Evolutionary conservation across 208 protist genomes (phyloP).

Genomic region (Leishmania major): DNA sequence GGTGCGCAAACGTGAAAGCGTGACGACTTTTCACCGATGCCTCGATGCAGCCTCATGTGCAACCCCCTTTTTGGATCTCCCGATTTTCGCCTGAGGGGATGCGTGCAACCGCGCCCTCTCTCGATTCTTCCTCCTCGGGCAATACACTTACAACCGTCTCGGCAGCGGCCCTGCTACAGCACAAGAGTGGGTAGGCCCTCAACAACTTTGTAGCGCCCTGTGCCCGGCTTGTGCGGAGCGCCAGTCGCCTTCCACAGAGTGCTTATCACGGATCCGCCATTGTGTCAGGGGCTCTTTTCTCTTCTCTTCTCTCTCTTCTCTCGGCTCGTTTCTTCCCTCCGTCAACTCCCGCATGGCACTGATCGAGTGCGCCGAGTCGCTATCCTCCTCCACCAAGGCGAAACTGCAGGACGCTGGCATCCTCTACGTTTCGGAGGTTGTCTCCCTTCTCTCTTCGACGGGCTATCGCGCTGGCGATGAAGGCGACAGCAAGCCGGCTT

Average conservation of each 20-base stretch:
- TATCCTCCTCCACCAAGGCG: constrained; percentile 51
- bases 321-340: no score
- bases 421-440: constrained; percentile 52
- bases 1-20: not conserved
- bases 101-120: not conserved
- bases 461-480: not conserved
- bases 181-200: not conserved
- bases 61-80: not conserved
- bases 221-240: not conserved
- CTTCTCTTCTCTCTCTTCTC: not conserved
- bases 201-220: not conserved
- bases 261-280: not conserved
- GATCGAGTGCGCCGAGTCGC: constrained; percentile 17
- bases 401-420: constrained; percentile 76
- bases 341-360: constrained; percentile 12
- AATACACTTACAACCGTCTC: not conserved
- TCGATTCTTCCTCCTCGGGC: not conserved
- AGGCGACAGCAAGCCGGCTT: not conserved
- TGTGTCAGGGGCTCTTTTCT: not conserved
- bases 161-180: no score
- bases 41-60: not conserved
- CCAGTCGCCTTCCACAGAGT: not conserved
- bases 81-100: not conserved
- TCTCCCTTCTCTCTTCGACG: constrained; percentile 20
- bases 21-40: not conserved